Evolutionary conservation across 441 rosid genomes (phyloP).

Genomic region (Brassica balearica): DNA sequence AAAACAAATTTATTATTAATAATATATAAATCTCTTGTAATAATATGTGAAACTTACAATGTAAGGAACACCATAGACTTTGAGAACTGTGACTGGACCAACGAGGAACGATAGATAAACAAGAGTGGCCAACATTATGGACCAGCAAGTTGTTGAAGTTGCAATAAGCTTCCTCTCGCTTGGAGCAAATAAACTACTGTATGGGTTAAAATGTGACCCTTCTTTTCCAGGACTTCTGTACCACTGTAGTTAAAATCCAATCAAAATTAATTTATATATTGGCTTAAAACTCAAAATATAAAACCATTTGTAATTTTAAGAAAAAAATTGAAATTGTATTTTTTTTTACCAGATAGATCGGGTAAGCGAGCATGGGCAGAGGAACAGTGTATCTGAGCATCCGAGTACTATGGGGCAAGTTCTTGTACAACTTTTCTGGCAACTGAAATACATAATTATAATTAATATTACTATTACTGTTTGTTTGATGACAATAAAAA

Average conservation of each 20-base stretch:
- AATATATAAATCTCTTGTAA: background rate
- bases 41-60: conserved; percentile 48
- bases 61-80: conserved; percentile 86
- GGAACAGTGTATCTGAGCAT: conserved; percentile 78
- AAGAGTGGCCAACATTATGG: conserved; percentile 64
- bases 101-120: conserved; percentile 51
- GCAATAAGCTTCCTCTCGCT: conserved; percentile 64
- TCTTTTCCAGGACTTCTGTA: conserved; percentile 87
- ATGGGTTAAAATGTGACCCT: conserved; percentile 90
- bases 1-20: background rate
- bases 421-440: conserved; percentile 69
- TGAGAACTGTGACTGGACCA: conserved; percentile 71
- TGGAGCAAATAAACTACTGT: conserved; percentile 67
- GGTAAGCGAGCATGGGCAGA: conserved; percentile 82
- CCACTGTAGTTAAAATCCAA: conserved; percentile 57
- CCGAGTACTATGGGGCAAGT: conserved; percentile 50
- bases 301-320: background rate
- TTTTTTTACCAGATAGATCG: conserved; percentile 62
- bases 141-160: conserved; percentile 76
- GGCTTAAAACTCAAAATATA: background rate
- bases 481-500: no score
- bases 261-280: background rate
- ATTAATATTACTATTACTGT: no score
- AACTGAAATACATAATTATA: conserved; percentile 51
- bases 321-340: background rate